A percentile compares a stretch with the other conserved stretches of the same genome.
phyloP scores from a whole-genome alignment of 2,329 filamentous ascomycete genomes.

The Colletotrichum sp. region DNA sequence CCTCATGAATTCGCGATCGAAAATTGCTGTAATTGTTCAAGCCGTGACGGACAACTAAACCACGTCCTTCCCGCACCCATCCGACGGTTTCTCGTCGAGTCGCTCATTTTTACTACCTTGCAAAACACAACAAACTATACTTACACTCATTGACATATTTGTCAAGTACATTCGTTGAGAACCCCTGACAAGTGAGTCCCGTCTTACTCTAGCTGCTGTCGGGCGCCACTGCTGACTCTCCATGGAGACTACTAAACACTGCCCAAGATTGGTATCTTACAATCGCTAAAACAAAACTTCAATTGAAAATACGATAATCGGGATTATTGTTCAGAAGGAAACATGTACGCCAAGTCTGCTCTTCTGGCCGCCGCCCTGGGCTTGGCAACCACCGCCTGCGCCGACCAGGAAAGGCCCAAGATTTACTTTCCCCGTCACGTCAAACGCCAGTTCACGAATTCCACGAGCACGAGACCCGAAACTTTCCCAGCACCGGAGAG shows the following conservation, averaged over 20 bases:
- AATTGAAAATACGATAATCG: not conserved
- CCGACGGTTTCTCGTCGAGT: conserved; percentile 24
- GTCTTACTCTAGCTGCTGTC: conserved; percentile 14
- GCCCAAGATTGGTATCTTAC: conserved; percentile 8
- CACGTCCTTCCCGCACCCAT: conserved; percentile 4
- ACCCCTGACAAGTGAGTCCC: conserved; percentile 45
- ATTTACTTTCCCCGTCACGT: conserved; percentile 65
- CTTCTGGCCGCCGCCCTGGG: conserved; percentile 55
- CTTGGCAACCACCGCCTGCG: conserved; percentile 49
- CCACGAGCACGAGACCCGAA: conserved; percentile 38
- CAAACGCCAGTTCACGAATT: conserved; percentile 55
- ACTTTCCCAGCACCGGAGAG: conserved; percentile 28
- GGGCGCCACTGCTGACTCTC: conserved; percentile 2
- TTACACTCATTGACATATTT: conserved; percentile 57
- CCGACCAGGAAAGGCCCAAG: conserved; percentile 51
- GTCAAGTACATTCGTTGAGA: conserved; percentile 67
- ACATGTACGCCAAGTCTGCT: conserved; percentile 55
- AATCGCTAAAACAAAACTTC: conserved; percentile 17
- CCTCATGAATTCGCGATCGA: conserved; percentile 18
- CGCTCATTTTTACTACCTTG: conserved; percentile 18
- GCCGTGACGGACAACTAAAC: conserved; percentile 15
- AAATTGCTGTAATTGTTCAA: not conserved
- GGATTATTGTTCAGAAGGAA: conserved; percentile 24
- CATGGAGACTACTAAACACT: not conserved
- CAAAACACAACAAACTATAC: conserved; percentile 23